Percentiles rank a stretch among this genome's conserved stretches.
phyloP scores from a whole-genome alignment of 371 early-diverging fungal species.

The Rhizopus delemar region DNA sequence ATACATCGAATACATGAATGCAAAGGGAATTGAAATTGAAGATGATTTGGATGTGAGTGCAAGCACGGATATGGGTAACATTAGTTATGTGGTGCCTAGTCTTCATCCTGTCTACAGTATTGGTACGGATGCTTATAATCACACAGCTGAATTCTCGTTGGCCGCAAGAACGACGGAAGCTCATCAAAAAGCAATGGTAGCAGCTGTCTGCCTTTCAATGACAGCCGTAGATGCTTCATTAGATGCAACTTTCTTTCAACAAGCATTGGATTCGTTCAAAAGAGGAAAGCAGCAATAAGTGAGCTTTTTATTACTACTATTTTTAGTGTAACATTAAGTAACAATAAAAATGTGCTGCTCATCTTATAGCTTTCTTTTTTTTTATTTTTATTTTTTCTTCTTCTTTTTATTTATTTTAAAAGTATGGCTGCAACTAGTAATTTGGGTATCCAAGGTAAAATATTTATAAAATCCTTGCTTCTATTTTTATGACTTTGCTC shows the following conservation, averaged over 20 bases:
- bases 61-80: conserved; percentile 78
- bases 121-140: conserved; percentile 22
- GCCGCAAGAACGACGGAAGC: conserved; percentile 63
- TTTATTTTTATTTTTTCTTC: neutral
- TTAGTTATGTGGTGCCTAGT: conserved; percentile 42
- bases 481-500: neutral
- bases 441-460: neutral
- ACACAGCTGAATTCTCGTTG: conserved; percentile 57
- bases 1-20: conserved; percentile 58
- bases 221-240: conserved; percentile 42
- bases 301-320: conserved; percentile 2
- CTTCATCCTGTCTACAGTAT: conserved; percentile 30
- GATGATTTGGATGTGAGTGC: conserved; percentile 48
- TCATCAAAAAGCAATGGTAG: conserved; percentile 59
- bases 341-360: conserved; percentile 1
- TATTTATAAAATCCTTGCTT: neutral
- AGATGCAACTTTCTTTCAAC: conserved; percentile 28
- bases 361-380: conserved; percentile 3
- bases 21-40: conserved; percentile 42
- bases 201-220: conserved; percentile 41
- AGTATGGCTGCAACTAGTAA: conserved; percentile 1
- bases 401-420: neutral
- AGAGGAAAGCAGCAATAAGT: conserved; percentile 22
- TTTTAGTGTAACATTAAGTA: conserved; percentile 8
- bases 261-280: conserved; percentile 37